These are phyloP conservation scores for Carallia pectinifolia DNA, from an alignment of 345 rosid genomes.

Conservation along the genomic window DNA sequence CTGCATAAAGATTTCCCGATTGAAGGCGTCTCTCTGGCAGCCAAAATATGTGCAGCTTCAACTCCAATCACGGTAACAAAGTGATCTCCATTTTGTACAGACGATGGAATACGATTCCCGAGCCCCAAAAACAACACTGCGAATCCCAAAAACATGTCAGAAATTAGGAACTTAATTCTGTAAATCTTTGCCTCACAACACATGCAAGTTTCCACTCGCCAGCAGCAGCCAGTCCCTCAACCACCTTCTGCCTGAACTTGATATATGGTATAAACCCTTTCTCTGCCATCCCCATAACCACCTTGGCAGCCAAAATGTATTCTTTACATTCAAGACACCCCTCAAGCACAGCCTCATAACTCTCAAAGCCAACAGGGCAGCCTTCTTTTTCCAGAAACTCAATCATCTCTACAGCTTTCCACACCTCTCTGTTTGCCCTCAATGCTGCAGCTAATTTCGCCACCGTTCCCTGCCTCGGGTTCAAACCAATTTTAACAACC, in stretches of 20 bases:
- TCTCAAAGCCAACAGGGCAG: conserved; percentile 55
- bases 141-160: no score
- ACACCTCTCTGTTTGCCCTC: conserved; percentile 58
- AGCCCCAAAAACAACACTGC: no score
- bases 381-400: conserved; percentile 65
- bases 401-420: conserved; percentile 65
- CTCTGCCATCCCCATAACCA: conserved; percentile 63
- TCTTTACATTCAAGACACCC: conserved; percentile 69
- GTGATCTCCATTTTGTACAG: neutral
- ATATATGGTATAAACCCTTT: conserved; percentile 80
- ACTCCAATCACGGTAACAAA: neutral
- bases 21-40: neutral
- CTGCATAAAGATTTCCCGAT: neutral
- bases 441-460: conserved; percentile 55
- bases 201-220: conserved; percentile 68
- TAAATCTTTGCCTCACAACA: conserved; percentile 65
- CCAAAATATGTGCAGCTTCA: neutral
- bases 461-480: conserved; percentile 60
- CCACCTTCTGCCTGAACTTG: conserved; percentile 64
- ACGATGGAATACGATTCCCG: neutral
- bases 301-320: conserved; percentile 69
- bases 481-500: conserved; percentile 62
- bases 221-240: conserved; percentile 51
- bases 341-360: conserved; percentile 56
- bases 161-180: conserved; percentile 53